Evolutionary conservation across 2,329 filamentous ascomycete species (phyloP).

Genomic region (Westerdykella aurantiaca): DNA sequence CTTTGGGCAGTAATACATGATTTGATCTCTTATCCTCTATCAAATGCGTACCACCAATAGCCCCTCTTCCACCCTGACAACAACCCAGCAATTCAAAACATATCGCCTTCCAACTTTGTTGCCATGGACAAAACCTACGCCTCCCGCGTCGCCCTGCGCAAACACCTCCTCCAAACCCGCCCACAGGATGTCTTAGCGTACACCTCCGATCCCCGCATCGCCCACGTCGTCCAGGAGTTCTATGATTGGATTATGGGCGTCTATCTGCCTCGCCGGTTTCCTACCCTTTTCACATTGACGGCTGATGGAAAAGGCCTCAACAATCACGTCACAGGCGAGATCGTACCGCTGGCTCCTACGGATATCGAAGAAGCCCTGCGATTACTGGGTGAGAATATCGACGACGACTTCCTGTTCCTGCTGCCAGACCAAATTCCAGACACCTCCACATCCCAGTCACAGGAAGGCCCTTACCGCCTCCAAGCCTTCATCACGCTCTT

Average conservation of each 20-base stretch:
- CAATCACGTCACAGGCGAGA: constrained; percentile 44
- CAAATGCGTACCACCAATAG: background rate
- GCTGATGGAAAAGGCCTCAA: constrained; percentile 17
- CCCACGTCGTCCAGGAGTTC: constrained; percentile 50
- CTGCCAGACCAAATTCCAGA: constrained; percentile 35
- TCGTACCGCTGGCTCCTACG: constrained; percentile 37
- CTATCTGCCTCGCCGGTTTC: constrained; percentile 55
- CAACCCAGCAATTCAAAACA: constrained; percentile 47
- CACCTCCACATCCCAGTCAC: constrained; percentile 14
- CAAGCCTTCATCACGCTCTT: constrained; percentile 53
- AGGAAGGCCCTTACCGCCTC: constrained; percentile 45
- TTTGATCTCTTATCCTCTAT: too few relatives aligned
- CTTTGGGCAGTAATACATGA: background rate
- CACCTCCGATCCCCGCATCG: constrained; percentile 31
- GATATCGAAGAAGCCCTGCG: constrained; percentile 41
- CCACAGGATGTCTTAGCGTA: constrained; percentile 37
- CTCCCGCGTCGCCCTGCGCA: constrained; percentile 47
- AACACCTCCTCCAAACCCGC: constrained; percentile 43
- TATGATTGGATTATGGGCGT: constrained; percentile 50
- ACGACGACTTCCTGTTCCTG: constrained; percentile 57
- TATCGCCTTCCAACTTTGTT: constrained; percentile 50
- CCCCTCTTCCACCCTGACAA: background rate
- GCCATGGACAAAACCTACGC: constrained; percentile 56
- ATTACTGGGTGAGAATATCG: constrained; percentile 49
- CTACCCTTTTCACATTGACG: constrained; percentile 46